phyloP scores from a whole-genome alignment of 129 eudicot species.

The Glebionis coronaria region DNA sequence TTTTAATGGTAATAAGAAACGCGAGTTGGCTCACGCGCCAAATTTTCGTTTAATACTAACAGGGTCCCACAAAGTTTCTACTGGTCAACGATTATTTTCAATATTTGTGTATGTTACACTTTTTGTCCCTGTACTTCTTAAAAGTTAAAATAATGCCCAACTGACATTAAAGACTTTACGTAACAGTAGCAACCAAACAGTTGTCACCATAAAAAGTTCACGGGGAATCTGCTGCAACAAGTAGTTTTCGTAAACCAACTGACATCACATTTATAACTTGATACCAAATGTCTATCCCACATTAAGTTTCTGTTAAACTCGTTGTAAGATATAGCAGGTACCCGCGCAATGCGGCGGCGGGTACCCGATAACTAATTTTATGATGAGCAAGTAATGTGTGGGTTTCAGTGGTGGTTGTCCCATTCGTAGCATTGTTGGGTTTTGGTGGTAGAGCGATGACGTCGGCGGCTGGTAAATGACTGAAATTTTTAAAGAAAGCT shows the following conservation, averaged over 20 bases:
- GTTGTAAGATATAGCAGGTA: too few relatives aligned
- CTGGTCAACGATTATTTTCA: conserved; percentile 17
- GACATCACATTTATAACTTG: conserved; percentile 14
- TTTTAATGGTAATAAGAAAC: not conserved
- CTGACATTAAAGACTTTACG: conserved; percentile 16
- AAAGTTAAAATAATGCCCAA: not conserved
- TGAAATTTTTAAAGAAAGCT: too few relatives aligned
- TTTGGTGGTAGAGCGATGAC: too few relatives aligned
- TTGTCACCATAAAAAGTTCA: conserved; percentile 26
- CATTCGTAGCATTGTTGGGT: too few relatives aligned
- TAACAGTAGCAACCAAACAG: conserved; percentile 22
- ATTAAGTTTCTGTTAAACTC: not conserved
- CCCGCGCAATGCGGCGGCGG: too few relatives aligned
- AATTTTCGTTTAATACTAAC: not conserved
- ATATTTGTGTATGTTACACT: not conserved
- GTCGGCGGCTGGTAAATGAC: too few relatives aligned
- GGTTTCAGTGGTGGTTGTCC: too few relatives aligned
- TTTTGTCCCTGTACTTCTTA: not conserved
- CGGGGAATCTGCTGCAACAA: conserved; percentile 22
- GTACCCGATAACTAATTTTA: too few relatives aligned
- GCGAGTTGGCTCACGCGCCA: conserved; percentile 21
- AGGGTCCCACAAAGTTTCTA: conserved; percentile 17
- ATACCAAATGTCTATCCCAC: not conserved
- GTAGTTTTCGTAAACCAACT: conserved; percentile 8
- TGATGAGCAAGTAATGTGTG: too few relatives aligned